Conservation (phyloP, 2,329 filamentous ascomycete genomes). For the Myrmaecium sp. region DNA sequence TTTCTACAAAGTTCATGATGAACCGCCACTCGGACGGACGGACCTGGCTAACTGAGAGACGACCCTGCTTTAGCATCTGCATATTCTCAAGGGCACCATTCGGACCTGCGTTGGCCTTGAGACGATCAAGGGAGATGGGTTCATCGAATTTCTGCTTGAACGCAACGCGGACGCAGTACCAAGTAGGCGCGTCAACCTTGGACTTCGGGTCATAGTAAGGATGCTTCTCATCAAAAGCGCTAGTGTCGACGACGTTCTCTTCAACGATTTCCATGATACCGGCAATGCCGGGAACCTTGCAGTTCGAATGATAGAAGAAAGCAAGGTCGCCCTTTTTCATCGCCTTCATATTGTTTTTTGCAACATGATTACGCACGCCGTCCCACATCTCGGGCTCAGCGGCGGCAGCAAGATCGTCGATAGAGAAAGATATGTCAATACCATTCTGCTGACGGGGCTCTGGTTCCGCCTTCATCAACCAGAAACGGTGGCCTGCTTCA, state of each 20-base stretch:
- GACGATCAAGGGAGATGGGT: slow-evolving; percentile 51
- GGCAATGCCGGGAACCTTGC: slow-evolving; percentile 73
- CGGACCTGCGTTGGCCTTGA: slow-evolving; percentile 44
- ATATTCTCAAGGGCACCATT: slow-evolving; percentile 48
- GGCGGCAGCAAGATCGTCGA: slow-evolving; percentile 66
- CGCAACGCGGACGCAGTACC: slow-evolving; percentile 78
- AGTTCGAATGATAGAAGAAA: slow-evolving; percentile 96
- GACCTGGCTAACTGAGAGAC: slow-evolving; percentile 65
- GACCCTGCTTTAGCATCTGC: slow-evolving; percentile 68
- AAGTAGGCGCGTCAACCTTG: slow-evolving; percentile 52
- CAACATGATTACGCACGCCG: slow-evolving; percentile 42
- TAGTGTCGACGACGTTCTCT: slow-evolving; percentile 66
- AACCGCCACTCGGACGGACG: slow-evolving; percentile 47
- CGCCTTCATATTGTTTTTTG: slow-evolving; percentile 73
- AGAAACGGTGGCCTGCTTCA: slow-evolving; percentile 24
- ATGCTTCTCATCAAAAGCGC: slow-evolving; percentile 51
- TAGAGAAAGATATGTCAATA: slow-evolving; percentile 80
- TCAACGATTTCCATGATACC: slow-evolving; percentile 79
- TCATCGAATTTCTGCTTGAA: slow-evolving; percentile 69
- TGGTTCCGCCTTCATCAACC: slow-evolving; percentile 47
- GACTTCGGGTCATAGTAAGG: slow-evolving; percentile 77
- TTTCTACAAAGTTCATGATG: slow-evolving; percentile 34
- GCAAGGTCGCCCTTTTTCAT: slow-evolving; percentile 88
- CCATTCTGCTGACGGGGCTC: slow-evolving; percentile 76
- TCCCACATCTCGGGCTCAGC: slow-evolving; percentile 78